Conservation (phyloP, 495 filamentous ascomycete species). For the Thozetella sp. region DNA sequence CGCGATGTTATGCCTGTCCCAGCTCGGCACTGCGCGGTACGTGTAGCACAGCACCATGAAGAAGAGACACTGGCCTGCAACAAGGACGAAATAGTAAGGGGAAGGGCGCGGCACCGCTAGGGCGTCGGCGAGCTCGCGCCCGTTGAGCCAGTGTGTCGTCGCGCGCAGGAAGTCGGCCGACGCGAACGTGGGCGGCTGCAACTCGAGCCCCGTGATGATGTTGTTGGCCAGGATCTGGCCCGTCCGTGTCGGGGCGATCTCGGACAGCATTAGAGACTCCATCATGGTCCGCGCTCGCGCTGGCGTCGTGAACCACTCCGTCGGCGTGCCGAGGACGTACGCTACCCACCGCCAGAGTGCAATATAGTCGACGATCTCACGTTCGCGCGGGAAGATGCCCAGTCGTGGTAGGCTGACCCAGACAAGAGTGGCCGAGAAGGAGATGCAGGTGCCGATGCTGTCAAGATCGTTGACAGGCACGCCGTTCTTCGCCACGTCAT, state of each 20-base stretch:
- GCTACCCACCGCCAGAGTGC: constrained; percentile 77
- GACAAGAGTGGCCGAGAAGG: constrained; percentile 68
- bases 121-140: constrained; percentile 58
- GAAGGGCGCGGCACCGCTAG: constrained; percentile 60
- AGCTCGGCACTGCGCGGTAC: constrained; percentile 52
- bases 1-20: constrained; percentile 61
- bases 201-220: constrained; percentile 66
- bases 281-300: constrained; percentile 59
- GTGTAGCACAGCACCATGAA: constrained; percentile 57
- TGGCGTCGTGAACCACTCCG: constrained; percentile 54
- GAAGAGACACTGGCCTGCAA: constrained; percentile 70
- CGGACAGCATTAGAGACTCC: constrained; percentile 64
- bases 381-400: constrained; percentile 64
- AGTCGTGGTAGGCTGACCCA: constrained; percentile 73
- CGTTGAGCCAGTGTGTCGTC: constrained; percentile 70
- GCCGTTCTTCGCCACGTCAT: constrained; percentile 58
- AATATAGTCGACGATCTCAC: constrained; percentile 69
- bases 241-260: constrained; percentile 63
- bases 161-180: constrained; percentile 66
- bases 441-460: constrained; percentile 67
- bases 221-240: constrained; percentile 70
- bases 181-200: constrained; percentile 63
- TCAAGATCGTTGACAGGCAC: constrained; percentile 78
- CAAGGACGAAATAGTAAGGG: constrained; percentile 58
- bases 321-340: constrained; percentile 70